phyloP scores from a whole-genome alignment of 306 rosid species.

The Calophaca sinica region DNA sequence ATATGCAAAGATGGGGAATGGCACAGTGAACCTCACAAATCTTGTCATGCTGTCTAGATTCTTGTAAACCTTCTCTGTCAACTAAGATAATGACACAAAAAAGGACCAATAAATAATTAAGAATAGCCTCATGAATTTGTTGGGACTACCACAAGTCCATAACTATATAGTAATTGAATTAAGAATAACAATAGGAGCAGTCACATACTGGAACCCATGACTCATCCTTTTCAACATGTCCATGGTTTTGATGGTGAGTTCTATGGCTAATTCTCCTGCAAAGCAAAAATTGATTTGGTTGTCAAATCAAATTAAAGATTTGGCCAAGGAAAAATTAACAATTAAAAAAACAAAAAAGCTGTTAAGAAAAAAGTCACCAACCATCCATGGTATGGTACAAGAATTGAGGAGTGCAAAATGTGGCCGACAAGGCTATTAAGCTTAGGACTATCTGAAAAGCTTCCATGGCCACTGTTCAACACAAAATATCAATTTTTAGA shows the following conservation, averaged over 20 bases:
- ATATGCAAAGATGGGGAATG: constrained; percentile 84
- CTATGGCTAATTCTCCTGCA: constrained; percentile 94
- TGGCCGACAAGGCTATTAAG: constrained; percentile 80
- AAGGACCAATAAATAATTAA: not conserved
- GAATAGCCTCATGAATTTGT: not conserved
- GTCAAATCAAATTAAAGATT: constrained; percentile 9
- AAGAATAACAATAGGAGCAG: not conserved
- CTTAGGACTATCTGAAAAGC: constrained; percentile 74
- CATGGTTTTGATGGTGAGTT: constrained; percentile 98
- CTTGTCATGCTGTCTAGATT: constrained; percentile 56
- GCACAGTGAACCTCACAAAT: constrained; percentile 73
- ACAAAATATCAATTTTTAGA: not conserved
- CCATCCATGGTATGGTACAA: constrained; percentile 98
- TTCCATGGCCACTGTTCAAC: constrained; percentile 90
- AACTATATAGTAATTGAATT: not conserved
- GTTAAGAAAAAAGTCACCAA: constrained; percentile 38
- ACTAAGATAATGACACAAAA: constrained; percentile 49
- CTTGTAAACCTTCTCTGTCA: constrained; percentile 78
- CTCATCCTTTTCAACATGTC: constrained; percentile 93
- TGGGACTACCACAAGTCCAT: not conserved
- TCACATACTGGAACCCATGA: constrained; percentile 95
- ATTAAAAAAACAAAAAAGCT: not conserved
- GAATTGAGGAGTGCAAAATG: constrained; percentile 82
- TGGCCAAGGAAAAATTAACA: not conserved
- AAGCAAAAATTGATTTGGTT: not conserved